Conservation (phyloP, 1,139 yeast species). For the Arxiozyma telluris region DNA sequence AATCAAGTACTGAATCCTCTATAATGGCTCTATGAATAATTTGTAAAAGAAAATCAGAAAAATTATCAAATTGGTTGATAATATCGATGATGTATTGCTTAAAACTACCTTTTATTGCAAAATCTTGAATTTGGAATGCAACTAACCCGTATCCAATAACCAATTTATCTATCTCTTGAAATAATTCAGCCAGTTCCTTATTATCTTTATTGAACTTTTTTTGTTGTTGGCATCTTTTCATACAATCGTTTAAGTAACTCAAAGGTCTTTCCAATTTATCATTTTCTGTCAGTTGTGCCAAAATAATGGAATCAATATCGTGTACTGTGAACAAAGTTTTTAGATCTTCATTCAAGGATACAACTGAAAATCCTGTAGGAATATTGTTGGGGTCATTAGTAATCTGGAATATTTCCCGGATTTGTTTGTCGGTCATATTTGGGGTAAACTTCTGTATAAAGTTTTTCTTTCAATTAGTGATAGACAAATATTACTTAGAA, state of each 20-base stretch:
- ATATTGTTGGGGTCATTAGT: conserved; percentile 15
- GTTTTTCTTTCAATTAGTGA: background rate
- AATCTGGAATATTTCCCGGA: conserved; percentile 26
- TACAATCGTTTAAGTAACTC: conserved; percentile 25
- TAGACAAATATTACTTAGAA: no score
- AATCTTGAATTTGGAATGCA: conserved; percentile 46
- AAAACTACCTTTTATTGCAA: conserved; percentile 23
- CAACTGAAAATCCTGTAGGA: conserved; percentile 14
- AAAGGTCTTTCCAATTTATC: conserved; percentile 18
- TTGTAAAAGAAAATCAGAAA: conserved; percentile 49
- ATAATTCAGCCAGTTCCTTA: conserved; percentile 28
- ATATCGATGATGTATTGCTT: conserved; percentile 28
- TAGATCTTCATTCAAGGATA: conserved; percentile 12
- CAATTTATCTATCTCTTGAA: conserved; percentile 45
- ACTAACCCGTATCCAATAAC: conserved; percentile 62
- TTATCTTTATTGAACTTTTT: conserved; percentile 20
- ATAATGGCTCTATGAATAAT: conserved; percentile 51
- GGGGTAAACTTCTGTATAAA: background rate
- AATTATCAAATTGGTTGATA: conserved; percentile 33
- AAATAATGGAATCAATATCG: conserved; percentile 23
- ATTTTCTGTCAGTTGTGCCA: conserved; percentile 29
- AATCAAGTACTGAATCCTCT: conserved; percentile 56
- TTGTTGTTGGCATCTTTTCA: conserved; percentile 22
- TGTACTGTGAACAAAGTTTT: conserved; percentile 9
- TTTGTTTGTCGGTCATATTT: conserved; percentile 14